phyloP scores from a whole-genome alignment of 768 basidiomycete genomes.

The Naganishia vaughanmartiniae region DNA sequence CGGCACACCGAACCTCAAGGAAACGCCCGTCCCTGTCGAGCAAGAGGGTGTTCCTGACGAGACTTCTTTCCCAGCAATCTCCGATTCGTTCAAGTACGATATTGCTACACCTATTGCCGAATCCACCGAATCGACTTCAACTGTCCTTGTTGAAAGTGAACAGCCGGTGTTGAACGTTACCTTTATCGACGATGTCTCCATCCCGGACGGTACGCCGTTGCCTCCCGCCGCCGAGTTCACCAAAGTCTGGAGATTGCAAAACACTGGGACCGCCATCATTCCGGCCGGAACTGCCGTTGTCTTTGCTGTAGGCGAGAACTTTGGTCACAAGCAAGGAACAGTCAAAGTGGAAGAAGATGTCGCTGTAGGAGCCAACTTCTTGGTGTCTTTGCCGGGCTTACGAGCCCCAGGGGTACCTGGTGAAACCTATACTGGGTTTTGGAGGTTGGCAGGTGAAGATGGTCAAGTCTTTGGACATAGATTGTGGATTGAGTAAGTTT shows the following conservation, averaged over 20 bases:
- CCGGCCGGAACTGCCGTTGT: constrained; percentile 27
- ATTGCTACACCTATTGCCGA: background rate
- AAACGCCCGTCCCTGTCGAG: background rate
- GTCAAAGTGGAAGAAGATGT: constrained; percentile 34
- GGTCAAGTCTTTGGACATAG: constrained; percentile 45
- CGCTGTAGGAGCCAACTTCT: constrained; percentile 38
- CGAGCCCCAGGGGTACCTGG: constrained; percentile 39
- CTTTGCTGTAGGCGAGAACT: constrained; percentile 43
- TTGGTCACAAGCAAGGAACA: constrained; percentile 35
- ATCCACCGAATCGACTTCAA: background rate
- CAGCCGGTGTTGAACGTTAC: constrained; percentile 39
- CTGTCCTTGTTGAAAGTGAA: constrained; percentile 24
- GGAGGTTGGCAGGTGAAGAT: constrained; percentile 44
- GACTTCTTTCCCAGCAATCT: background rate
- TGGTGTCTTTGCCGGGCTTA: constrained; percentile 38
- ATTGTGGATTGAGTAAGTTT: constrained; percentile 43
- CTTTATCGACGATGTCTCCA: constrained; percentile 48
- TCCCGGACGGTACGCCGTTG: constrained; percentile 45
- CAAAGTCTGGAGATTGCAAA: constrained; percentile 51
- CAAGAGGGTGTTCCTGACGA: background rate
- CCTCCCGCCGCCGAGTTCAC: constrained; percentile 49
- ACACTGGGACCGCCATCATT: constrained; percentile 38
- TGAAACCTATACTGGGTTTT: constrained; percentile 40
- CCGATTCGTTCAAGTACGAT: background rate
- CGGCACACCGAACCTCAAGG: background rate